Base-by-base conservation (phyloP, 306 rosid genomes). In the Cucurbita ficifolia region DNA sequence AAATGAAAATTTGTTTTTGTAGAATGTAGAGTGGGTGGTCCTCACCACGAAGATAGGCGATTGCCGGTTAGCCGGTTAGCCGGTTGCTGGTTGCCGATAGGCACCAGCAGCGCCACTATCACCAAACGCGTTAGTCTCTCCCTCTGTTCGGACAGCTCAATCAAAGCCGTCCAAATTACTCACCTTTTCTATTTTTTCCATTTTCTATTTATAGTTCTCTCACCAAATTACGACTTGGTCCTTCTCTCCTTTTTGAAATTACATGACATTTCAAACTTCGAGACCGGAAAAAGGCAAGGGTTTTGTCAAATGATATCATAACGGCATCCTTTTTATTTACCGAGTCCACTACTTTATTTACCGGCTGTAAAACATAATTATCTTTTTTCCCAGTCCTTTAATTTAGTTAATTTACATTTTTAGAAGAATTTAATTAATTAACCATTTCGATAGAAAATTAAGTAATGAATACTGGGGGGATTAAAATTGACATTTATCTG, bases 91-190 rank as follows among this genome's bases (percentile, higher is more conserved):
- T 59, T 33, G 10, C 21, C 73, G 57, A 46, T 48, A 48, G 18
- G 73, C 43, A 22, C 19, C 38, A 67, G 18, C 54, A 49, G 17
- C 49, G 40, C 52, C 71, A 49, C 22, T 24, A 17, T 59, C 58
- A 49, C 58, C 74, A 46, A 69, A 46, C 73, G 57, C 73, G 29
- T 45, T 24, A 48, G 8, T 22, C 57, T 60, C 53, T 33, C 42
- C 21, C 58, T 69, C 24, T 69, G 55, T 70, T n/a, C 16, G 50
- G 29, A 36, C 45, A 48, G 75, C 76, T 55, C 49, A 73, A 73
- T 73, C 76, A n/a, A 19, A 65, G 53, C 76, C 76, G 65, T 53
- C 76, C 67, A 70, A 48, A 54, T 54, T 51, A 53, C 9, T 4
- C 8, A 52, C 76, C 50, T 72, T 55, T 16, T 49, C 16, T 14